Evolutionary conservation across 805 yeast genomes (phyloP).

Genomic region (Schwanniomyces sp.): DNA sequence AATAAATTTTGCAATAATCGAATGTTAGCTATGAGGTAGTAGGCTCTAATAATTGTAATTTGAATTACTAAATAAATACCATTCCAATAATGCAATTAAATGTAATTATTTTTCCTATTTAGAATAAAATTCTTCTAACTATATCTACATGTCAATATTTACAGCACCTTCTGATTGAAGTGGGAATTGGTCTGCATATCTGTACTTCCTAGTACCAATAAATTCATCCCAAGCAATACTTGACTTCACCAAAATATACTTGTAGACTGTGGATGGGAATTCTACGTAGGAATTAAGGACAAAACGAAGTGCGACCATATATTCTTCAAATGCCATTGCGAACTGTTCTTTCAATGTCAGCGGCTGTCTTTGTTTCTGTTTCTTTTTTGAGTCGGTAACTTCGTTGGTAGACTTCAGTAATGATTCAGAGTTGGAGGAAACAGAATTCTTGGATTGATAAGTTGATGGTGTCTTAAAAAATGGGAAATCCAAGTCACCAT

Average conservation of each 20-base stretch:
- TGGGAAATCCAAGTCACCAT: conserved; percentile 39
- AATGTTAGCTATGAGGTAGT: too few species aligned
- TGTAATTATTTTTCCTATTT: background rate
- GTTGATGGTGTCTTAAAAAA: conserved; percentile 14
- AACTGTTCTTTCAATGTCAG: conserved; percentile 41
- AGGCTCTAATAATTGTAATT: background rate
- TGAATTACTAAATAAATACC: background rate
- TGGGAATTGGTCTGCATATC: conserved; percentile 3
- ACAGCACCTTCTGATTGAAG: conserved; percentile 4
- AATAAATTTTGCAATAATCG: background rate
- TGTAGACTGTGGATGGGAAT: conserved; percentile 65
- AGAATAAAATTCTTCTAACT: background rate
- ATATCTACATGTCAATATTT: background rate
- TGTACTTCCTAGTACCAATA: conserved; percentile 49
- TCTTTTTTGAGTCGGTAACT: background rate
- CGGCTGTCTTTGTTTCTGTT: background rate
- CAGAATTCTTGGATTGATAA: background rate
- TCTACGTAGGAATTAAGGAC: conserved; percentile 64
- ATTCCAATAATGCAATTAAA: background rate
- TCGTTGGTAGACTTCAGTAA: background rate
- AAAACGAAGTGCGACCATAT: conserved; percentile 61
- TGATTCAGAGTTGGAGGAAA: background rate
- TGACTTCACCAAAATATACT: conserved; percentile 46
- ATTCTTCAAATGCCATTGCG: conserved; percentile 49
- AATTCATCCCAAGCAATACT: conserved; percentile 71